Percentiles rank a stretch among this genome's conserved stretches.
Conservation (phyloP, 164 flowering plant genomes). For the Malania oleifera region DNA sequence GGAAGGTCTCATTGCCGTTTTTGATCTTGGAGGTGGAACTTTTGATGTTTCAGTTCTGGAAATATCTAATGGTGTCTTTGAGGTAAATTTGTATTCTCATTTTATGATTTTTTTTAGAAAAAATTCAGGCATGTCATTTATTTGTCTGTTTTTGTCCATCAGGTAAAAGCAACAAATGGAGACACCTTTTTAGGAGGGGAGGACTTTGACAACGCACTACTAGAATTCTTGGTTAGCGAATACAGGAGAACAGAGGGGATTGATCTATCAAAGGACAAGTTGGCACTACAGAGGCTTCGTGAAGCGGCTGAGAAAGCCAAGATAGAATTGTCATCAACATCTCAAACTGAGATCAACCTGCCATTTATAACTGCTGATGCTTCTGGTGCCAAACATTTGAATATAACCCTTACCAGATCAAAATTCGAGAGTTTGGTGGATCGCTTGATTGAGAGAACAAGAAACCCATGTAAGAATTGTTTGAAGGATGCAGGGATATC, state of each 20-base stretch:
- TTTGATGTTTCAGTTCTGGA: conserved; percentile 71
- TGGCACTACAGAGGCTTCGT: conserved; percentile 67
- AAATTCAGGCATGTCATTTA: not conserved
- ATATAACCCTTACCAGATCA: conserved; percentile 58
- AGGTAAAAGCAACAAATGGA: conserved; percentile 83
- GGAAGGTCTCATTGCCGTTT: conserved; percentile 67
- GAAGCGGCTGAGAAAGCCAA: conserved; percentile 81
- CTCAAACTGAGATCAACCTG: conserved; percentile 66
- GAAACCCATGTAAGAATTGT: conserved; percentile 53
- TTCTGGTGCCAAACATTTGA: conserved; percentile 68
- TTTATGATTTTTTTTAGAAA: not conserved
- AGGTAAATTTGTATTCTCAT: conserved; percentile 25
- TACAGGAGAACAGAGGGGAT: conserved; percentile 54
- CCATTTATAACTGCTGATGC: conserved; percentile 74
- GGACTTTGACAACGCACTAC: conserved; percentile 61
- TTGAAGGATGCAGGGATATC: conserved; percentile 65
- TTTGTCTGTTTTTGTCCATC: not conserved
- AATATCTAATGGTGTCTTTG: conserved; percentile 69
- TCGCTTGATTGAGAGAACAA: conserved; percentile 55
- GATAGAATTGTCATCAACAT: conserved; percentile 64
- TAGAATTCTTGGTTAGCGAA: conserved; percentile 55
- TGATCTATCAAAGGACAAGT: conserved; percentile 56
- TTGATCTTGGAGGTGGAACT: conserved; percentile 82
- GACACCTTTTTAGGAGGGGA: conserved; percentile 81
- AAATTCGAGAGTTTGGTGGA: conserved; percentile 58